Base-by-base conservation (phyloP, 805 yeast species). In the Kazachstania taianensis region DNA sequence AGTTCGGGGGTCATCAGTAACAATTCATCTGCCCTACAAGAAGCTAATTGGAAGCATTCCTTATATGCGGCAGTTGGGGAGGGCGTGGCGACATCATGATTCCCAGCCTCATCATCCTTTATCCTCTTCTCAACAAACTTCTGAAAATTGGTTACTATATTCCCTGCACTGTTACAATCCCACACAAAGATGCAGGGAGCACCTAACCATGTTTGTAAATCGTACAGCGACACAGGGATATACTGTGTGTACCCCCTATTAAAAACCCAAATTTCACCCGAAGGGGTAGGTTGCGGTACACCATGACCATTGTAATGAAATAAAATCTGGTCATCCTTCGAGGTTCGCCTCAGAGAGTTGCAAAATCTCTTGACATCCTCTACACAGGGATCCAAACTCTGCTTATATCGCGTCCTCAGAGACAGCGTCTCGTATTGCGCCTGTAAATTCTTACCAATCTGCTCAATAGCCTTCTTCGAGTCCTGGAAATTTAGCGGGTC, bases 301-400 rank as follows among this genome's bases (percentile, higher is more conserved):
- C 98, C 98, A 54, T 92, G 98, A 5, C 98, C 98, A 49, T 92
- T 92, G 57, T 92, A 92, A 56, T 92, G 97, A 57, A 92, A 89
- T 36, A 92, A 57, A 7, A 89, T 81, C 41, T 98, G 69, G 55
- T 89, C 97, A 42, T 89, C 96, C 52, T 87, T 84, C 2, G 96
- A 94, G 39, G 81, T 81, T 38, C 96, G 69, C 46, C 98, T 67
- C 41, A 92, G 63, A 0, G 94, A 81, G 46, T 84, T 81, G 56
- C 96, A 87, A 47, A 87, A 81, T 33, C 96, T 67, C 53, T 89
- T 89, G 27, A 86, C 80, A 52, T 92, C 98, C 53, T 92, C 98
- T 15, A 87, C 96, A 37, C 87, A 82, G 2, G 97, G 97, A 55
- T 92, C 97, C 38, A 92, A 63, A 30, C 84, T 78, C 53, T 83